Evolutionary conservation across 2,329 filamentous ascomycete genomes (phyloP), one percentile per base, ranked within the genome.

Genomic region (Diaporthe citriasiana): DNA sequence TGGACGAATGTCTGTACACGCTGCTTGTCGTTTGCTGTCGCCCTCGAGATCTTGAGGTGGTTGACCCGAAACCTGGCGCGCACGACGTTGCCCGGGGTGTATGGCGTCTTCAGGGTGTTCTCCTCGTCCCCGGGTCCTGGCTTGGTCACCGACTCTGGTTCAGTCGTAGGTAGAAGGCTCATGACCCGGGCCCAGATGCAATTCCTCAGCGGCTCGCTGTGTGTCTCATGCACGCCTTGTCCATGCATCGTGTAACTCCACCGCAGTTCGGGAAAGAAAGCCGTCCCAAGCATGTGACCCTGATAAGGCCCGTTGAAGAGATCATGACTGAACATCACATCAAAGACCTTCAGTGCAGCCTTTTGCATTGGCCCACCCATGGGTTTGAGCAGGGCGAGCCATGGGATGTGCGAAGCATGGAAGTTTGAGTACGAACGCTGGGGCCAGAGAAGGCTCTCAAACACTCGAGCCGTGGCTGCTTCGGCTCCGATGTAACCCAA

Each of bases 281-380:
- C 75, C 22, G 73, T 74, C 22, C 73, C 76, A n/a, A 77, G 73
- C 71, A 75, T 75, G 42, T 76, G 75, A 7, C 75, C 73, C 22
- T 71, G 73, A 12, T 59, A 9, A 22, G 50, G 47, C 12, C 77
- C 76, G 40, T 73, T 72, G 66, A 74, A 76, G 19, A 78, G 66
- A 13, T 76, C 76, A 63, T 76, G 63, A 1, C 47, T 35, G 27
- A 71, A 66, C 40, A 73, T 71, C 27, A 27, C 73, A 59, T 78
- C 77, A 15, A 78, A 57, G 4, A 71, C 72, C 30, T 69, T 65
- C 13, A 78, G 59, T 4, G 76, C 76, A 9, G 77, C 76, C 42
- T 72, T 74, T 56, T 76, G 76, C 19, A 78, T 63, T 17, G 76
- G 76, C 6, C 77, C 77, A n/a, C 76, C 77, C 76, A 78, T 77